Evolutionary conservation across 441 rosid genomes (phyloP), one percentile per base, ranked within the genome.

Genomic region (Gossypium laxum): DNA sequence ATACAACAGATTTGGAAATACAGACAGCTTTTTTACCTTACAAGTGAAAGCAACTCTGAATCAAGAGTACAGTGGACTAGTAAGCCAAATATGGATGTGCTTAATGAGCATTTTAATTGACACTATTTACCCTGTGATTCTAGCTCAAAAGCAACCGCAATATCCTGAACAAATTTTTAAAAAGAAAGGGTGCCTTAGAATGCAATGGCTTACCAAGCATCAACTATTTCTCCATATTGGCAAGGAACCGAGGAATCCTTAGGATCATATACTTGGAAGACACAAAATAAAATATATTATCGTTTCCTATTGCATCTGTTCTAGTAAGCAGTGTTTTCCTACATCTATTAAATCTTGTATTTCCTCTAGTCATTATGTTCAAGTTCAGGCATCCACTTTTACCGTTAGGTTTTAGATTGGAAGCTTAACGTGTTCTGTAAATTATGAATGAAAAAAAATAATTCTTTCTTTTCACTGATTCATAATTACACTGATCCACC

Each of bases 41-140:
- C 2, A 32, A 34, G 28, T 69, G 57, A 74, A 72, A 70, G 18
- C 74, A 61, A 60, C 51, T 24, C 19, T 21, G 43, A 45, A 68
- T 61, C 54, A 72, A 68, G 63, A 64, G 43, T 24, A 63, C 1
- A 63, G 48, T 21, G 5, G 34, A 48, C 47, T 50, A 12, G 56
- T 48, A 64, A 26, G 24, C 45, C 66, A 70, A 62, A 54, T 15
- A 14, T 18, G 19, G 57, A 69, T 41, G 74, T 19, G 59, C 48
- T 22, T 58, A 52, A 17, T 38, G 12, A 60, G 51, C 48, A 50
- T 26, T 60, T 19, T 38, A 63, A 22, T 68, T 65, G 62, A 69
- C 21, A 34, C 61, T 24, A 32, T 3, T 26, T 48, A 57, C 47
- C 51, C 24, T 1, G 26, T 70, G 19, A 70, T 67, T 73, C 69